Evolutionary conservation across 192 early-diverging fungal genomes (phyloP), one percentile per base, ranked within the genome.

Genomic region (Backusella tuberculispora): DNA sequence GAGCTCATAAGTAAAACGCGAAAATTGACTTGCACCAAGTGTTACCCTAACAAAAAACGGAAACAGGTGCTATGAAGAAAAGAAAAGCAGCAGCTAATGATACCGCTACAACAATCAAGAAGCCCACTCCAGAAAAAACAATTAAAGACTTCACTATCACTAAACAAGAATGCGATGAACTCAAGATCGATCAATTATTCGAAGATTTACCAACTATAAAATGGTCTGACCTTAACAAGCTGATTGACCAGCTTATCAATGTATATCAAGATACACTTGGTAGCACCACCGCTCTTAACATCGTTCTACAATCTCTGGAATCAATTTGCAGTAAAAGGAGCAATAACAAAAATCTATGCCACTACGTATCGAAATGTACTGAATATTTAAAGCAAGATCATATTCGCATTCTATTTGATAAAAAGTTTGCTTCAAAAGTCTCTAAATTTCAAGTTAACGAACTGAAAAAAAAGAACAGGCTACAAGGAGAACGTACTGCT

Each of bases 231-330:
- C 19, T 53, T 53, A 53, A 53, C 48, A 53, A 7, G 0, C 3
- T 53, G 48, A 53, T 53, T 53, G 48, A 53, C n/a, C 19, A 53
- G 48, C 48, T 53, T 53, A 21, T 53, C 48, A 53, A 21, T 53
- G 6, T 21, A 53, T 53, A 53, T 53, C 48, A 53, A 0, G 19
- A 53, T 21, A 53, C 48, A 21, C 48, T 53, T 21, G 19, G 3
- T 21, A 53, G 48, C 48, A 21, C 48, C n/a, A 53, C 48, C 17
- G 48, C 48, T 21, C 3, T 53, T 53, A 21, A 21, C n/a, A 53
- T 2, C 19, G 6, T 53, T 21, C 19, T 53, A 21, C 48, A 53
- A 21, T 53, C 48, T 53, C 19, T 53, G n/a, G 48, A 53, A 53
- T 21, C 5, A 21, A 53, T 53, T 21, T 3, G 19, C 48, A 53